These are phyloP conservation scores for Quercus engelmannii DNA, from an alignment of 306 rosid species.

Conservation along the genomic window DNA sequence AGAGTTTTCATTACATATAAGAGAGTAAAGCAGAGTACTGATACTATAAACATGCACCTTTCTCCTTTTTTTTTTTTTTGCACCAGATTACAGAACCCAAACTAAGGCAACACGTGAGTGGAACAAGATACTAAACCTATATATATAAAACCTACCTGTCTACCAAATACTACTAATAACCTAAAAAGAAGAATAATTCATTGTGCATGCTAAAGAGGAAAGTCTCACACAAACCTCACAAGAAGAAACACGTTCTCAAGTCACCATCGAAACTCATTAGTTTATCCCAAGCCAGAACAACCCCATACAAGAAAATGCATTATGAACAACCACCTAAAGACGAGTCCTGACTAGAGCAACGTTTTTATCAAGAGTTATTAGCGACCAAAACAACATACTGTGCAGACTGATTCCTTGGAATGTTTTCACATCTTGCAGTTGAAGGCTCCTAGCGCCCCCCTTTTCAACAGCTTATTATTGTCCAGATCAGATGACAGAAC, in stretches of 20 bases:
- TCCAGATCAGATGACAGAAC: slow-evolving; percentile 52
- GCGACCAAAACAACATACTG: slow-evolving; percentile 37
- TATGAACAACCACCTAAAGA: slow-evolving; percentile 32
- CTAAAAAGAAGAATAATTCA: slow-evolving; percentile 71
- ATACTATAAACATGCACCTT: slow-evolving; percentile 58
- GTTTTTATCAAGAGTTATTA: slow-evolving; percentile 30
- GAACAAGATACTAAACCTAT: slow-evolving; percentile 53
- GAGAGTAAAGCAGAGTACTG: slow-evolving; percentile 23
- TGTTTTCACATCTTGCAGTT: slow-evolving; percentile 31
- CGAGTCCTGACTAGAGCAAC: slow-evolving; percentile 46
- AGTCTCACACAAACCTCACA: slow-evolving; percentile 72
- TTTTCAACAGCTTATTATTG: slow-evolving; percentile 26
- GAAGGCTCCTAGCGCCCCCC: slow-evolving; percentile 29
- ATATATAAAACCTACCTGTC: slow-evolving; percentile 52
- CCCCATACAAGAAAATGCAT: slow-evolving; percentile 40
- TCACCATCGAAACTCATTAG: slow-evolving; percentile 36
- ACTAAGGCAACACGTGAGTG: slow-evolving; percentile 42
- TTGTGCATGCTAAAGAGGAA: slow-evolving; percentile 51
- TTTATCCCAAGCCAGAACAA: slow-evolving; percentile 59
- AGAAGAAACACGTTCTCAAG: slow-evolving; percentile 50
- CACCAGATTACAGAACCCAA: slow-evolving; percentile 56
- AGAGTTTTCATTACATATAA: slow-evolving; percentile 39
- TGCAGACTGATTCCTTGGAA: slow-evolving; percentile 33
- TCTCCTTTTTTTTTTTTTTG: slow-evolving; percentile 30
- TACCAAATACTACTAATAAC: slow-evolving; percentile 50